Evolutionary conservation across 805 yeast genomes (phyloP).

Genomic region (Cyberlindnera sargentensis): DNA sequence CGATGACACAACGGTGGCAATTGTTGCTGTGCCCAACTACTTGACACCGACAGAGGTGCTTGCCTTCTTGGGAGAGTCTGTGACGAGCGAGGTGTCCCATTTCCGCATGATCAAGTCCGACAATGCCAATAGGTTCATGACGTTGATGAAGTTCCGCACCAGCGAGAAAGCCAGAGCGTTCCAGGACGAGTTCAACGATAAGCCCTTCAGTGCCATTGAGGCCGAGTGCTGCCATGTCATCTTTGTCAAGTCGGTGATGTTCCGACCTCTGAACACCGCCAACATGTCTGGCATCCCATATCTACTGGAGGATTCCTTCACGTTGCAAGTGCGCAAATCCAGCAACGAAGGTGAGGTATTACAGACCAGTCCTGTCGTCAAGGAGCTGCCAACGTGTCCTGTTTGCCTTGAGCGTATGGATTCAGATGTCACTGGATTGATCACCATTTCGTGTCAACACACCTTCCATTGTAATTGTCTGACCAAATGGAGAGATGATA

Average conservation of each 20-base stretch:
- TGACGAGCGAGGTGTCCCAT: conserved; percentile 53
- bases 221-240: conserved; percentile 80
- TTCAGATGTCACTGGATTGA: conserved; percentile 65
- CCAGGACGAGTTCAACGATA: conserved; percentile 61
- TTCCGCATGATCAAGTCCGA: conserved; percentile 64
- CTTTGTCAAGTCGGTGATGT: conserved; percentile 40
- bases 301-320: conserved; percentile 67
- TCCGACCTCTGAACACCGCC: conserved; percentile 18
- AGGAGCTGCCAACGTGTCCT: conserved; percentile 87
- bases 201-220: conserved; percentile 77
- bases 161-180: conserved; percentile 53
- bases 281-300: conserved; percentile 48
- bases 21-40: conserved; percentile 82
- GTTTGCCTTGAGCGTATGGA: conserved; percentile 90
- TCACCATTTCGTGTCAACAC: conserved; percentile 89
- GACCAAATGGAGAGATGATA: conserved; percentile 82
- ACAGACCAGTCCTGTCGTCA: conserved; percentile 21
- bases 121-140: conserved; percentile 65
- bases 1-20: conserved; percentile 65
- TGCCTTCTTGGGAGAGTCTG: conserved; percentile 68
- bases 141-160: conserved; percentile 64
- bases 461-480: conserved; percentile 88
- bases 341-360: conserved; percentile 7
- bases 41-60: conserved; percentile 78
- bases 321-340: conserved; percentile 25